Evolutionary conservation across 805 yeast species (phyloP), one percentile per base, ranked within the genome.

Genomic region (Phaffomyces thermotolerans): DNA sequence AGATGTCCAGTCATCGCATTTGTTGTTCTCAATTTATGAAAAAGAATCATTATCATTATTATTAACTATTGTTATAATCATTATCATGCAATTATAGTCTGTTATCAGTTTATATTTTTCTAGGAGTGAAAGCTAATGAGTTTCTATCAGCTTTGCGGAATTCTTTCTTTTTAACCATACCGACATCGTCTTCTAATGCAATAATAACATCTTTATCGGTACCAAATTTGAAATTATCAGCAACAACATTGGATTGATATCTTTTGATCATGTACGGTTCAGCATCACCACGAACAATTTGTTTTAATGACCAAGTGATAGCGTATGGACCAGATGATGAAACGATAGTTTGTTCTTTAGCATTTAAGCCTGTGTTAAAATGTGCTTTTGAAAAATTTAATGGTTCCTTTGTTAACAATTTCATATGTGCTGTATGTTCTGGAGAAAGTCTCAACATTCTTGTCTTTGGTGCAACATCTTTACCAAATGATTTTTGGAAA

Each of bases 251-350:
- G 36, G 75, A 73, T 20, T 69, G 64, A 58, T 83, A 83, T 44
- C 77, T 70, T 60, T 76, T 80, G 58, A 90, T 79, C 40, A 71
- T 64, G 59, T 85, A 86, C 7, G 84, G 73, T 23, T 68, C 72
- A 36, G 63, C 63, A 44, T 74, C 76, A 43, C 79, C 77, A 36
- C 66, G 65, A 36, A 81, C 58, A 13, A 84, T 69, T 48, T 79
- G 76, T 51, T 67, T 72, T 57, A 89, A 62, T 12, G 83, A 79
- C 96, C 96, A 89, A 1, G 84, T 73, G 20, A 89, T 74, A 22
- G 88, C 83, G 62, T 78, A 89, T 17, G 90, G 91, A 3, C 96
- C 96, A 2, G 82, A 70, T 4, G 91, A 79, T 1, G 95, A 74
- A 22, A 87, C 79, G 40, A 89, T 84, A 2, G 81, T 71, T 17